Evolutionary conservation across 768 basidiomycete species (phyloP).

Genomic region (Mycena vitilis): DNA sequence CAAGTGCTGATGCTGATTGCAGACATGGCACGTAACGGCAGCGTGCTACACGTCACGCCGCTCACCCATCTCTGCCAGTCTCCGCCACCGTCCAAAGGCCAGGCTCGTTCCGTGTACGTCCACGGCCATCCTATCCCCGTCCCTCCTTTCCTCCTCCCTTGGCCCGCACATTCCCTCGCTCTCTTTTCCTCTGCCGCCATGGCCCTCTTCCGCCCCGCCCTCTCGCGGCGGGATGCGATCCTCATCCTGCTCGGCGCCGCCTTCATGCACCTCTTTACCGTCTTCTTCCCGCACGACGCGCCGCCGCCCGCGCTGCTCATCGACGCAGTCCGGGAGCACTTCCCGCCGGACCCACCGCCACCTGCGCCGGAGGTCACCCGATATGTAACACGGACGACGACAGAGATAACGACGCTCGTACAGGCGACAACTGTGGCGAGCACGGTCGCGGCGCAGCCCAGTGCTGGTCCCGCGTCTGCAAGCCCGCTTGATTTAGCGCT

Average conservation of each 20-base stretch:
- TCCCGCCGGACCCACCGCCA: conserved; percentile 28
- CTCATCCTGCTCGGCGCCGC: conserved; percentile 70
- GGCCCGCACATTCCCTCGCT: conserved; percentile 2
- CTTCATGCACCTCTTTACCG: conserved; percentile 64
- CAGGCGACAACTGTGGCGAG: conserved; percentile 12
- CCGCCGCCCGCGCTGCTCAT: conserved; percentile 24
- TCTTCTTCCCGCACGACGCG: conserved; percentile 46
- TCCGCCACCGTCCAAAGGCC: not conserved
- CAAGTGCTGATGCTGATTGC: too few species aligned
- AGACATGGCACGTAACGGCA: too few species aligned
- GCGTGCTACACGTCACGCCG: too few species aligned
- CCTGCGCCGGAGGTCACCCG: conserved; percentile 18
- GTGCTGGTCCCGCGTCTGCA: conserved; percentile 8
- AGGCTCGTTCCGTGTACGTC: too few species aligned
- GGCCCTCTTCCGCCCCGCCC: conserved; percentile 51
- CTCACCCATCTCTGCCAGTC: not conserved
- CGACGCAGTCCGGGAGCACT: conserved; percentile 17
- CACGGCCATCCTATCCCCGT: not conserved
- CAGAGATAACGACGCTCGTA: conserved; percentile 7
- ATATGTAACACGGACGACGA: conserved; percentile 16
- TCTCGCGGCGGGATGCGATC: conserved; percentile 68
- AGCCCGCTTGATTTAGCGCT: conserved; percentile 27
- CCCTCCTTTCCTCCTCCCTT: not conserved
- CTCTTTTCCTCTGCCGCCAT: conserved; percentile 37
- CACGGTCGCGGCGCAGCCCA: conserved; percentile 3